These are phyloP conservation scores for Rhexocercosporidium sp. DNA, from an alignment of 2,329 filamentous ascomycete genomes.

Conservation along the genomic window DNA sequence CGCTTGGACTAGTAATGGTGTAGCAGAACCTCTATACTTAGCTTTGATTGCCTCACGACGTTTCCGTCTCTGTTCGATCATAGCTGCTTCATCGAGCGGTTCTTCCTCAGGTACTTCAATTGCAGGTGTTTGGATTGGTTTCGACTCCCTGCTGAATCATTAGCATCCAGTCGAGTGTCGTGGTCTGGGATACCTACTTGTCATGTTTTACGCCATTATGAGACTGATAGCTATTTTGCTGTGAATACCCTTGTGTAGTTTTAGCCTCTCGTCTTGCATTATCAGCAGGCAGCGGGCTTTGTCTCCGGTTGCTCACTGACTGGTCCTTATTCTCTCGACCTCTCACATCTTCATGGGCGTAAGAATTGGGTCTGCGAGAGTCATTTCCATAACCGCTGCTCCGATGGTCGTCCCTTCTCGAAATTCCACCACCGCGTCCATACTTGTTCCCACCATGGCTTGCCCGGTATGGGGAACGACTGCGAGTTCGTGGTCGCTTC, in stretches of 20 bases:
- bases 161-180: conserved; percentile 18
- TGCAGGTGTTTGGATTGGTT: conserved; percentile 43
- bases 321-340: conserved; percentile 59
- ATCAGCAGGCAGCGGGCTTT: conserved; percentile 63
- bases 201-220: conserved; percentile 45
- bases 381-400: conserved; percentile 24
- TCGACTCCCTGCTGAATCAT: conserved; percentile 25
- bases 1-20: conserved; percentile 74
- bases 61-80: conserved; percentile 84
- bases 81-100: conserved; percentile 77
- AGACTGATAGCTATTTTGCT: conserved; percentile 49
- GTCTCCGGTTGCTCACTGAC: conserved; percentile 68
- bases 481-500: conserved; percentile 60
- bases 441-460: conserved; percentile 37
- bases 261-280: conserved; percentile 70
- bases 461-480: conserved; percentile 53
- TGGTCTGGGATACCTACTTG: conserved; percentile 42
- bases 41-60: conserved; percentile 84
- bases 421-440: conserved; percentile 27
- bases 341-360: conserved; percentile 49
- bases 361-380: conserved; percentile 30
- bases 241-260: conserved; percentile 65
- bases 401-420: conserved; percentile 32
- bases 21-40: conserved; percentile 74
- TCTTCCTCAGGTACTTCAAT: conserved; percentile 57